A percentile compares a stretch with the other conserved stretches of the same genome.
Conservation (phyloP, 2,329 filamentous ascomycete genomes). For the Penicillium digitatum region DNA sequence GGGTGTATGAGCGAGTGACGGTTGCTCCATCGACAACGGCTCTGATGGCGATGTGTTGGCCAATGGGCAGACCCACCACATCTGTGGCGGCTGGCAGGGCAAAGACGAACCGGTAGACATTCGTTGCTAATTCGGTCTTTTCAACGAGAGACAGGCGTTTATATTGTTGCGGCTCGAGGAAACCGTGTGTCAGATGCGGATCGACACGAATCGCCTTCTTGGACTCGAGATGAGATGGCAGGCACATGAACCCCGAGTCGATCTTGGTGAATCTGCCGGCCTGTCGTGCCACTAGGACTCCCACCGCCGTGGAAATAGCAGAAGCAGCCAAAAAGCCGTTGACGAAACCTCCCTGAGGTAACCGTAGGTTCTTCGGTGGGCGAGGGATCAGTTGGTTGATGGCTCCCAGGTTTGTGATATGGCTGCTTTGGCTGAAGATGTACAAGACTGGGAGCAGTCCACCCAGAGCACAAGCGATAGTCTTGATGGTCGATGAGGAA, state of each 20-base stretch:
- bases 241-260: conserved; percentile 20
- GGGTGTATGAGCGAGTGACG: conserved; percentile 54
- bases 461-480: conserved; percentile 7
- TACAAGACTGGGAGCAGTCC: conserved; percentile 1
- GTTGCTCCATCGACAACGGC: conserved; percentile 45
- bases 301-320: conserved; percentile 11
- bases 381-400: conserved; percentile 5
- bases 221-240: conserved; percentile 40
- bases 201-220: conserved; percentile 38
- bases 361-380: conserved; percentile 1
- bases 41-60: conserved; percentile 54
- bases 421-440: background rate
- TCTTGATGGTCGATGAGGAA: conserved; percentile 26
- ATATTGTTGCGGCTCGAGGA: conserved; percentile 49
- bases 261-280: conserved; percentile 15
- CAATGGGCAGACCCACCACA: conserved; percentile 53
- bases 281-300: conserved; percentile 5
- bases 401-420: background rate
- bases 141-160: conserved; percentile 45
- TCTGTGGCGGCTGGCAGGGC: conserved; percentile 44
- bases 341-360: conserved; percentile 14
- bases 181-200: conserved; percentile 43
- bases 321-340: conserved; percentile 15
- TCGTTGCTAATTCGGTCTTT: conserved; percentile 21
- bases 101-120: conserved; percentile 47